A percentile compares a stretch with the other conserved stretches of the same genome.
Conservation (phyloP, 2,329 filamentous ascomycete genomes). For the Exophiala viscosa region DNA sequence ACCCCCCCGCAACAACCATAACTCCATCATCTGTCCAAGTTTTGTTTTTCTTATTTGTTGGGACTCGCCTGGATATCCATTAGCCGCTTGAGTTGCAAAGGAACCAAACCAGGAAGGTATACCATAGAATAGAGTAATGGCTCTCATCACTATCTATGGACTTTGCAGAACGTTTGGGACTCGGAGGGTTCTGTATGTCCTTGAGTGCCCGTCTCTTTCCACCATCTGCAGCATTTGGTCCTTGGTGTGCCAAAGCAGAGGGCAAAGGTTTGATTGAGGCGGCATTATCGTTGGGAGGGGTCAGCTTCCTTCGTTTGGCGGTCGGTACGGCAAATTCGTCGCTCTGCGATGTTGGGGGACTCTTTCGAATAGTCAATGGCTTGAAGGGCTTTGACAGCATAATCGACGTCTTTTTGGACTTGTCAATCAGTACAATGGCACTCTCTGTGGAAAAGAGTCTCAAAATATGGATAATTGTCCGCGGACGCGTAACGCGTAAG, state of each 20-base stretch:
- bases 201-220: conserved; percentile 10
- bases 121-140: conserved; percentile 40
- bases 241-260: background rate
- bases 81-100: background rate
- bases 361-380: conserved; percentile 41
- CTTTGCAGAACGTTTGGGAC: conserved; percentile 29
- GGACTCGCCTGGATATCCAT: conserved; percentile 49
- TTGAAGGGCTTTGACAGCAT: conserved; percentile 48
- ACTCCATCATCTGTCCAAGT: conserved; percentile 73
- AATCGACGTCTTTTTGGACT: background rate
- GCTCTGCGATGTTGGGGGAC: conserved; percentile 9
- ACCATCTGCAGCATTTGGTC: background rate
- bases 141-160: conserved; percentile 16
- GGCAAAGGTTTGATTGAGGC: background rate
- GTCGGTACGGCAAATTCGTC: conserved; percentile 24
- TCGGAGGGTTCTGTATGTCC: conserved; percentile 32
- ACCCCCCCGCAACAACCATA: conserved; percentile 55
- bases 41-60: conserved; percentile 69
- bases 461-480: background rate
- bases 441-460: background rate
- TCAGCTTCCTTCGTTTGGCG: conserved; percentile 38
- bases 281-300: conserved; percentile 10
- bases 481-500: background rate
- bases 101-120: background rate
- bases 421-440: background rate